A percentile compares a stretch with the other conserved stretches of the same genome.
Conservation (phyloP, 805 yeast species). For the Ogataea pilisensis region DNA sequence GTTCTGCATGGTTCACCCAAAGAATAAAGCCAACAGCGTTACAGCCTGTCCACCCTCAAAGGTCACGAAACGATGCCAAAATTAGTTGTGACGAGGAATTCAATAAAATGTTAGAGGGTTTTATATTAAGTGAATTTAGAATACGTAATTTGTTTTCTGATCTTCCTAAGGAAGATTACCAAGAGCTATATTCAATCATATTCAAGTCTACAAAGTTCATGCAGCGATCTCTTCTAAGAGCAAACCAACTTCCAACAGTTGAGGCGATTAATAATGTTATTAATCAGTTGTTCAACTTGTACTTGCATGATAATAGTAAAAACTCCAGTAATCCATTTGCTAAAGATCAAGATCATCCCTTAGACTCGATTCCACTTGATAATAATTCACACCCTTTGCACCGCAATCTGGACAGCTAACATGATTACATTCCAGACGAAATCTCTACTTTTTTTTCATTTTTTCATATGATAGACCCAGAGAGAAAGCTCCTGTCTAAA, state of each 20-base stretch:
- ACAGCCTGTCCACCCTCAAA: neutral
- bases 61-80: neutral
- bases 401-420: too few species aligned
- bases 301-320: slow-evolving; percentile 18
- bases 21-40: slow-evolving; percentile 1
- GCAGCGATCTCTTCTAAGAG: slow-evolving; percentile 25
- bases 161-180: slow-evolving; percentile 27
- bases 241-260: slow-evolving; percentile 20
- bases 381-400: too few species aligned
- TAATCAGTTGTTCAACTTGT: slow-evolving; percentile 30
- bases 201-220: slow-evolving; percentile 36
- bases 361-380: too few species aligned
- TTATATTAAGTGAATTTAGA: slow-evolving; percentile 35
- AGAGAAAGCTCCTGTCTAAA: too few species aligned
- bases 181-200: slow-evolving; percentile 33
- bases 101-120: slow-evolving; percentile 25
- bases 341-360: neutral
- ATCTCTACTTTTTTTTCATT: too few species aligned
- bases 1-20: neutral
- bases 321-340: slow-evolving; percentile 17
- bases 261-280: slow-evolving; percentile 34
- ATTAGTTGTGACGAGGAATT: slow-evolving; percentile 7
- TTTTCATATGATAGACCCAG: too few species aligned
- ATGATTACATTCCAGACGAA: too few species aligned
- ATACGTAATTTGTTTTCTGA: slow-evolving; percentile 29